phyloP scores from a whole-genome alignment of 2,329 filamentous ascomycete species.

The Cladosporium oxysporum region DNA sequence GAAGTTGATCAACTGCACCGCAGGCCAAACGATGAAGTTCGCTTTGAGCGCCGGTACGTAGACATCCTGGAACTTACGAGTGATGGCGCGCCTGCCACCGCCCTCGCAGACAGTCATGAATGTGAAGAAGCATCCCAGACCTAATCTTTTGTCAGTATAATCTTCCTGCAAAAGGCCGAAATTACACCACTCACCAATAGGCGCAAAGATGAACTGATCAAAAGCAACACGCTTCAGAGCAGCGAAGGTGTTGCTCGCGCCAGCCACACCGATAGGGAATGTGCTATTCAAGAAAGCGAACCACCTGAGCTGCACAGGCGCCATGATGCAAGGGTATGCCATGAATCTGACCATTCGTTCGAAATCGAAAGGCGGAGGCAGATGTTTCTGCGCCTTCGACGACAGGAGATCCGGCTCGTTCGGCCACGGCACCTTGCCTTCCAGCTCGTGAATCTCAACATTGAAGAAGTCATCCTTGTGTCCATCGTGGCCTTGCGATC shows the following conservation, averaged over 20 bases:
- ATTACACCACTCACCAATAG: slow-evolving; percentile 40
- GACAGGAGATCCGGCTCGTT: slow-evolving; percentile 64
- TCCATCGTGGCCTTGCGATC: slow-evolving; percentile 57
- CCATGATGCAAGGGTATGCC: slow-evolving; percentile 96
- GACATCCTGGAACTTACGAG: slow-evolving; percentile 86
- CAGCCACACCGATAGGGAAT: slow-evolving; percentile 71
- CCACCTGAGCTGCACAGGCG: slow-evolving; percentile 93
- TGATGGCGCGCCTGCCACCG: slow-evolving; percentile 76
- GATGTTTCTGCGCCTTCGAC: slow-evolving; percentile 50
- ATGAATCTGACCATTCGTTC: slow-evolving; percentile 93
- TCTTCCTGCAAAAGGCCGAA: background rate
- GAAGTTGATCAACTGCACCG: slow-evolving; percentile 96
- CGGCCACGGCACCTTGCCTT: slow-evolving; percentile 73
- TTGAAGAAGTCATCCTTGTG: slow-evolving; percentile 69
- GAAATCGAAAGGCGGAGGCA: slow-evolving; percentile 89
- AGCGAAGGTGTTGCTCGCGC: slow-evolving; percentile 58
- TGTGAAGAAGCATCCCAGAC: slow-evolving; percentile 85
- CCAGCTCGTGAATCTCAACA: slow-evolving; percentile 86
- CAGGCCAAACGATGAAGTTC: slow-evolving; percentile 93
- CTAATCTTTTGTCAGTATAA: slow-evolving; percentile 38
- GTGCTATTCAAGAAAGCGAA: slow-evolving; percentile 79
- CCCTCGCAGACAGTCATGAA: slow-evolving; percentile 97
- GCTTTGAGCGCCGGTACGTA: slow-evolving; percentile 93
- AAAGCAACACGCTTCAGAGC: slow-evolving; percentile 88
- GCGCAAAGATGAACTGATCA: slow-evolving; percentile 92